Conservation (phyloP, 441 rosid species). For the Dalechampia spathulata region DNA sequence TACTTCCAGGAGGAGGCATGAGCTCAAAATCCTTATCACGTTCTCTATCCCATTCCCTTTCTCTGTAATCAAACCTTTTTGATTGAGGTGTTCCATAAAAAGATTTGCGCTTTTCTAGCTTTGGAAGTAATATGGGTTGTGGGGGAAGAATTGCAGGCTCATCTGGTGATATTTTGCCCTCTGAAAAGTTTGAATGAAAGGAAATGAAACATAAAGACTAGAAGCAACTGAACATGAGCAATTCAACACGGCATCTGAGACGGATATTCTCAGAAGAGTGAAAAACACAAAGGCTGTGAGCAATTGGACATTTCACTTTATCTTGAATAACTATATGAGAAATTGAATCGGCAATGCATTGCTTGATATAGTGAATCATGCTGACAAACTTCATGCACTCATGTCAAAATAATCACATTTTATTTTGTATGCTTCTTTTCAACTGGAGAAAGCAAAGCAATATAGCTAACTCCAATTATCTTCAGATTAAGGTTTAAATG, state of each 20-base stretch:
- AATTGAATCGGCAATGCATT: not conserved
- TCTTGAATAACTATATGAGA: constrained; percentile 2
- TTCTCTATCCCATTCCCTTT: constrained; percentile 85
- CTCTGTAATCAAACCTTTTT: constrained; percentile 71
- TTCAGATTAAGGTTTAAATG: too few relatives aligned
- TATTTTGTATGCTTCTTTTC: not conserved
- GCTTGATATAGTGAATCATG: not conserved
- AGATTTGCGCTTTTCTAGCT: constrained; percentile 65
- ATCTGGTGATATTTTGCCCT: constrained; percentile 80
- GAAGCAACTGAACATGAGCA: constrained; percentile 7
- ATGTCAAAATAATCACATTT: not conserved
- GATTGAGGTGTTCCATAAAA: constrained; percentile 68
- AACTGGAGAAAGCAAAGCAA: too few relatives aligned
- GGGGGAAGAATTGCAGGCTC: constrained; percentile 94
- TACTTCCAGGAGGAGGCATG: constrained; percentile 97
- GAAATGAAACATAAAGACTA: constrained; percentile 9
- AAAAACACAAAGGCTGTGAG: not conserved
- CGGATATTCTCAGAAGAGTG: not conserved
- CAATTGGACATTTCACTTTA: not conserved
- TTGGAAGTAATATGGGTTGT: constrained; percentile 75
- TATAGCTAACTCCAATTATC: too few relatives aligned
- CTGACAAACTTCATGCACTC: not conserved
- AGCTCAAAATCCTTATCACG: constrained; percentile 93
- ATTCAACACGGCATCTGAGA: constrained; percentile 8
- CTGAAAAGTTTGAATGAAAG: constrained; percentile 31